Evolutionary conservation across 2,329 filamentous ascomycete species (phyloP), one percentile per base, ranked within the genome.

Genomic region (Hypoxylon sp.): DNA sequence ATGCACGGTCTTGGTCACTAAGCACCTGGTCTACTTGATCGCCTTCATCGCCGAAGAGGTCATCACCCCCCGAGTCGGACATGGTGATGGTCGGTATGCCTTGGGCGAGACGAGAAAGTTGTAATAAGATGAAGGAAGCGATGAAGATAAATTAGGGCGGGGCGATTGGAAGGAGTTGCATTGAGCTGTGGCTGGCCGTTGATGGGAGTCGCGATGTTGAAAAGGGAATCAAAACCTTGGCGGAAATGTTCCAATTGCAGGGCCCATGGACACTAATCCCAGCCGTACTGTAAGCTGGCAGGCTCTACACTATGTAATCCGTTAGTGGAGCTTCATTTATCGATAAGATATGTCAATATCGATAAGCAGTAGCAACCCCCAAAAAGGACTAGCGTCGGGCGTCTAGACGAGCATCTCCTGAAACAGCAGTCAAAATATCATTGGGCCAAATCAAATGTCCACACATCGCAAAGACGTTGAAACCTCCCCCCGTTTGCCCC

Each of bases 11-110:
- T 68, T 89, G 86, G 72, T 93, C 91, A 72, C 85, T 84, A 16
- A 89, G 81, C 46, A 83, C 85, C 71, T 88, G 84, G 62, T 88
- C 85, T 70, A 88, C 78, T 73, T 88, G 86, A 70, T 91, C 82
- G 36, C 77, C 79, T 40, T 80, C 85, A 53, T 88, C 86, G 54
- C 87, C 87, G 65, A 90, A 89, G 46, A 89, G 82, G 73, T 89
- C 87, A 73, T 87, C 87, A 61, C 82, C 87, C 61, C 85, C 85
- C 0, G 84, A 85, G 70, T 87, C 85, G 16, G 85, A 87, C 85
- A 87, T 87, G 49, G 44, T 73, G 69, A 49, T 26, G 18, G 30
- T 48, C 9, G 32, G 53, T 24, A 44, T 51, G 12, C n/a, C n/a
- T 6, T 55, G 30, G 28, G 20, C n/a, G 24, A 20, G 18, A 14